These are phyloP conservation scores for Penicillium malachiteum DNA, from an alignment of 495 filamentous ascomycete genomes.

Conservation along the genomic window DNA sequence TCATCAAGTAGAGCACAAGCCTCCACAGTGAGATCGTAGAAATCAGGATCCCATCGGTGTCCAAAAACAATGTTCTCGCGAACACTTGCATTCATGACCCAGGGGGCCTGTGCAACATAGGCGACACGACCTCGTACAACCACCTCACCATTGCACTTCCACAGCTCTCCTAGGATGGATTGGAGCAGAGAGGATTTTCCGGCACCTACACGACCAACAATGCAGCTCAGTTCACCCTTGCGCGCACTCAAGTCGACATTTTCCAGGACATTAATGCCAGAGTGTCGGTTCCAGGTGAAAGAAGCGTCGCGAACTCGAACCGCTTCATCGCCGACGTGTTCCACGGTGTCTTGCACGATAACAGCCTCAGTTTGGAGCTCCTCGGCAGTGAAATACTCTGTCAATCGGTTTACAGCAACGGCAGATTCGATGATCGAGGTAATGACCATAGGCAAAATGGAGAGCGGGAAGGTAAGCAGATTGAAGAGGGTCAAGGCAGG, in stretches of 20 bases:
- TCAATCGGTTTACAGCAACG: conserved; percentile 85
- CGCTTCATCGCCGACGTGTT: conserved; percentile 77
- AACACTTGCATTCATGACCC: conserved; percentile 98
- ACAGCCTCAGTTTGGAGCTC: conserved; percentile 90
- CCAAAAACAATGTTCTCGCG: conserved; percentile 97
- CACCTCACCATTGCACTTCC: conserved; percentile 85
- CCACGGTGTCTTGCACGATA: conserved; percentile 60
- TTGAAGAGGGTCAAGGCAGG: conserved; percentile 92
- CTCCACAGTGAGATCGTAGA: conserved; percentile 92
- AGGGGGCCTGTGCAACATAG: conserved; percentile 88
- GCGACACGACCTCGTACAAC: conserved; percentile 76
- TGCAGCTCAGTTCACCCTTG: conserved; percentile 89
- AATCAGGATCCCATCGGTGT: conserved; percentile 88
- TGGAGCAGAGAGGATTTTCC: conserved; percentile 94
- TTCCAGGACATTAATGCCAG: conserved; percentile 57
- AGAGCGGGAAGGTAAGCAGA: conserved; percentile 89
- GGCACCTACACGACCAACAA: conserved; percentile 91
- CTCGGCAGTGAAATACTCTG: conserved; percentile 80
- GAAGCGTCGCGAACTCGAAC: conserved; percentile 79
- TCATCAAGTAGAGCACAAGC: conserved; percentile 92
- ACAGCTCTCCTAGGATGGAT: conserved; percentile 83
- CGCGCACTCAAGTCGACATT: conserved; percentile 83
- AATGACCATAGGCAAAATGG: conserved; percentile 96
- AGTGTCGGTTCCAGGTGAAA: conserved; percentile 91
- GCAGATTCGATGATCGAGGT: conserved; percentile 94